Base-by-base conservation (phyloP, 129 eudicot genomes). In the Pittosporum tobira region DNA sequence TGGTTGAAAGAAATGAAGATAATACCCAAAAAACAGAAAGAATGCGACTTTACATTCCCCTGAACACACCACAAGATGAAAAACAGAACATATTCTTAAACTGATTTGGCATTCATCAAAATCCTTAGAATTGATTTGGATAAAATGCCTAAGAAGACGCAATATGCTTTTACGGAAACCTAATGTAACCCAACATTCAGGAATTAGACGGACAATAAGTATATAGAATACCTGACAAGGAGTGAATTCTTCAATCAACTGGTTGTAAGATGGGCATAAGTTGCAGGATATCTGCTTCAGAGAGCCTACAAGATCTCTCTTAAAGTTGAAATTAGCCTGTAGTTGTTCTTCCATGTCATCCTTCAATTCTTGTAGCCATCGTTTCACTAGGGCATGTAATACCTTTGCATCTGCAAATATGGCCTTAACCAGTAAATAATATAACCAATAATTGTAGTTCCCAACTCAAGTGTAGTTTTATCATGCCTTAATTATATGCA, bases 211-310 rank as follows among this genome's bases (percentile, higher is more conserved):
- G 14, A 9, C 46, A 40, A 40, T 1, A 1, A 40, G 46, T 22
- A 30, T 59, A 63, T 6, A 1, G 21, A 47, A 65, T 74, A 86
- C 95, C 95, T 78, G 83, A 73, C 83, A 83, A 37, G 77, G 75
- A 57, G 62, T 64, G 71, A 90, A 80, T 40, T 65, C 87, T 66
- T 90, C 94, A 63, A 75, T 68, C 70, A 86, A 71, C 52, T 49
- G 83, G 76, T 62, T 77, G 70, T 62, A 75, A 65, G 83, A 78
- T 57, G 82, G n/a, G 67, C 59, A 63, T 61, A 90, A 65, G 74
- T 76, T 83, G 87, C 95, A 86, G 73, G 66, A 76, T 72, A 90
- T 85, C 79, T 80, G 80, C 71, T 79, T 81, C 74, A 83, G 21
- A 28, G 79, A 45, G 47, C 78, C 83, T 2, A 69, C 42, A 56